Base-by-base conservation (phyloP, 495 filamentous ascomycete genomes). In the Ascodesmis nigricans region DNA sequence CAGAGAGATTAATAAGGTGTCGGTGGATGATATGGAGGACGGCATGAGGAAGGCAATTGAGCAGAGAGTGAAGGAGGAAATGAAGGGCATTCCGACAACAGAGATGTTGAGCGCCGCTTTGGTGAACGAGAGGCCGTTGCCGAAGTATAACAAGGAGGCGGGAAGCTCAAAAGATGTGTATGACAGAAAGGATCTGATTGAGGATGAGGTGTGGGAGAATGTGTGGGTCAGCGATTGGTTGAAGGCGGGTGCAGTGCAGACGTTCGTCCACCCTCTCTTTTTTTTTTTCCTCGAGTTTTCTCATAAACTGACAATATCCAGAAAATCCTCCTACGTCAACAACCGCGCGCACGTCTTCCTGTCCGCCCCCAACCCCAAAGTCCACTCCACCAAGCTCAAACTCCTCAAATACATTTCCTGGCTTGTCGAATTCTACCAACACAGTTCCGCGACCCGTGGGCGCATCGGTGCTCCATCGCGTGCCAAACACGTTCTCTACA, bases 131-230 rank as follows among this genome's bases (percentile, higher is more conserved):
- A 87, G 90, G 46, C 81, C 87, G 9, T 62, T 82, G 21, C 87
- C 87, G 1, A 65, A 59, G 8, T 65, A 75, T 29, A 78, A 95
- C 50, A 60, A 72, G 29, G 61, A 67, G 1, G 82, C 78, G 15
- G 55, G 61, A 19, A 68, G 70, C 14, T 67, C 79, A n/a, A 64
- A 68, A 8, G 78, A 91, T 23, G 80, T 92, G 24, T 97, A 97
- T 53, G 54, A 75, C 1, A 53, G 78, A 28, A 64, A 73, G 16
- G 57, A 58, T 8, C 56, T 97, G 28, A 69, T 92, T 15, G 66
- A 68, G 20, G 41, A 55, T 9, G 71, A 73, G 17, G 57, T 67
- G 5, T 54, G 69, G 44, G 19, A 29, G 9, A 35, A 22, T 4
- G 9, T 52, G 7, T 52, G 48, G 48, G 32, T 45, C 5, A 33